Base-by-base conservation (phyloP, 2,329 filamentous ascomycete genomes). In the Teratosphaeria viscida region DNA sequence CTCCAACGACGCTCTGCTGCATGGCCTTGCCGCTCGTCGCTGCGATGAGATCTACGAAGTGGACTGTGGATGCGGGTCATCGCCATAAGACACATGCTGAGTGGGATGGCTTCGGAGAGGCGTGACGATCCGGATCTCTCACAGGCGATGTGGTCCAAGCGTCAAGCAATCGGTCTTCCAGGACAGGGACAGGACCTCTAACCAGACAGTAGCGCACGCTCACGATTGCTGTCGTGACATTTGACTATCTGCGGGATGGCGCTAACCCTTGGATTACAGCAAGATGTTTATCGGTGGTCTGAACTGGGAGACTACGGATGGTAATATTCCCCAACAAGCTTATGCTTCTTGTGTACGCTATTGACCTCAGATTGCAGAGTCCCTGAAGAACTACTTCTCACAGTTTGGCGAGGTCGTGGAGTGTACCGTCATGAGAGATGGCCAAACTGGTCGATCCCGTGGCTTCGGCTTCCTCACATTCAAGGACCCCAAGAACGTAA, bases 231-330 rank as follows among this genome's bases (percentile, higher is more conserved):
- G 14, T 55, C 14, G 29, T 54, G 1, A 23, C 5, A 6, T 23
- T 12, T 37, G 1, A 32, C 10, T 23, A 55, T 55, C 12, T 43
- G 7, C 27, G 23, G 52, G 26, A 11, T 23, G 10, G 12, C 32
- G 60, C 70, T 70, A 62, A 72, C 63, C 63, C 62, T 61, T 66
- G 67, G 64, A 61, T 67, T 68, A 64, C 72, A 99, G 94, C 71
- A 99, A 99, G 80, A 99, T 99, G 94, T 99, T 99, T 70, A 99
- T 99, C 76, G 94, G 94, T 69, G 94, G 94, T 49, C 79, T 99
- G 59, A 99, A 99, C 73, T 99, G 94, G 94, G 94, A 99, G 76
- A 99, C 94, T 16, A 97, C 94, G 59, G 92, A 97, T 78, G 86
- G 92, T 97, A 85, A 82, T 91, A 77, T 39, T 60, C 34, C 43